A percentile compares a stretch with the other conserved stretches of the same genome.
phyloP scores from a whole-genome alignment of 768 basidiomycete genomes.

The Auriscalpium vulgare region DNA sequence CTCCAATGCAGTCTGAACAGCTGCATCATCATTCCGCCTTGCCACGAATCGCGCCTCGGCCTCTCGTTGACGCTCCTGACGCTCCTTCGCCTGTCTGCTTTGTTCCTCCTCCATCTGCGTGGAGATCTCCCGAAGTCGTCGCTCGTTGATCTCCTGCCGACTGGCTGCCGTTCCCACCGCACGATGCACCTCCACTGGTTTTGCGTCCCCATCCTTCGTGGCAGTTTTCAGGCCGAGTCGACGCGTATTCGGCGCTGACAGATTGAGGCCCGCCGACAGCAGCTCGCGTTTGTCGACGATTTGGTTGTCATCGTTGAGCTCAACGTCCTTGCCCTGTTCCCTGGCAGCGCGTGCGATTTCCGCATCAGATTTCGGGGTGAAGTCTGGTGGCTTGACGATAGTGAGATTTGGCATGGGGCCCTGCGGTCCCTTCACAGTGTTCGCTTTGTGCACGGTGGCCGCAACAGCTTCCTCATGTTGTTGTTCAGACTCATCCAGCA shows the following conservation, averaged over 20 bases:
- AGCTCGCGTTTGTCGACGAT: slow-evolving; percentile 95
- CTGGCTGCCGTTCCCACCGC: slow-evolving; percentile 81
- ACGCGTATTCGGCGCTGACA: slow-evolving; percentile 77
- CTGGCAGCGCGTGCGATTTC: slow-evolving; percentile 66
- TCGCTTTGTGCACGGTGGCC: slow-evolving; percentile 44
- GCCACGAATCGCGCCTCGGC: slow-evolving; percentile 57
- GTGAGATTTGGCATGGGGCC: slow-evolving; percentile 59
- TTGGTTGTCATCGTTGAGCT: slow-evolving; percentile 95
- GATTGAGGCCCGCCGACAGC: slow-evolving; percentile 85
- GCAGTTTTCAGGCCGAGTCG: slow-evolving; percentile 41
- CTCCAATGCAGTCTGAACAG: slow-evolving; percentile 65
- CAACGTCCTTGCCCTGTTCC: slow-evolving; percentile 75
- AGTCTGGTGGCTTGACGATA: slow-evolving; percentile 64
- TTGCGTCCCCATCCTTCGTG: slow-evolving; percentile 19
- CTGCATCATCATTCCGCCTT: slow-evolving; percentile 69
- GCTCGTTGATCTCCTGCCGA: slow-evolving; percentile 74
- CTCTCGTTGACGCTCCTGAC: slow-evolving; percentile 51
- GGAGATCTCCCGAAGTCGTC: slow-evolving; percentile 71
- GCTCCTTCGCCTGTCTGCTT: slow-evolving; percentile 47
- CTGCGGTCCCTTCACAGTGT: slow-evolving; percentile 53
- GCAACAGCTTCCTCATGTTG: slow-evolving; percentile 83
- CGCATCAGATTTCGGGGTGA: slow-evolving; percentile 57
- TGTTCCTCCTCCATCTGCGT: slow-evolving; percentile 73
- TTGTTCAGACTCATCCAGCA: slow-evolving; percentile 73
- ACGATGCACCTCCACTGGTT: slow-evolving; percentile 45